These are phyloP conservation scores for Sclerotinia sclerotiorum DNA, from an alignment of 2,329 filamentous ascomycete genomes.

Conservation along the genomic window DNA sequence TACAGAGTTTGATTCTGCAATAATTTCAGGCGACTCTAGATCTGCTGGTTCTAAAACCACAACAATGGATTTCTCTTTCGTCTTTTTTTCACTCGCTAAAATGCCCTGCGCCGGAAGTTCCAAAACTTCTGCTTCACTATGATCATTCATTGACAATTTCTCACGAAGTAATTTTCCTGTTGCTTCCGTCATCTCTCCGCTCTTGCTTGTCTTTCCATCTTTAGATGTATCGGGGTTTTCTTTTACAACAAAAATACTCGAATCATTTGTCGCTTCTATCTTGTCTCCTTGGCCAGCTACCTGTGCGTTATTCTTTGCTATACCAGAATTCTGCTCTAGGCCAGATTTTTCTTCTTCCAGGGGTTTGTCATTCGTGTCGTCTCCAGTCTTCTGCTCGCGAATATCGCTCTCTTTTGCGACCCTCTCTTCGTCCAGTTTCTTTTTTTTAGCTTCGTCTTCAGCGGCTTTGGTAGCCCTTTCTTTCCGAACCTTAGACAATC, in stretches of 20 bases:
- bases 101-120: not conserved
- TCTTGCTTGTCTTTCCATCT: not conserved
- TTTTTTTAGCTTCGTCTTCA: not conserved
- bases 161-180: not conserved
- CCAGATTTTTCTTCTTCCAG: not conserved
- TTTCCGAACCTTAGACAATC: constrained; percentile 25
- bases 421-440: constrained; percentile 36
- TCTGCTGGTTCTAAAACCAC: not conserved
- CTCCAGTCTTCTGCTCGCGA: not conserved
- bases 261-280: not conserved
- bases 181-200: not conserved
- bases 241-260: not conserved
- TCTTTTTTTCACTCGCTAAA: not conserved
- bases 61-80: not conserved
- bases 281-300: not conserved
- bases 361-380: constrained; percentile 47
- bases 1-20: not conserved
- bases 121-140: not conserved
- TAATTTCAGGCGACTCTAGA: not conserved
- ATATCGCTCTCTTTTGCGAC: constrained; percentile 4
- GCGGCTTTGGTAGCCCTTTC: constrained; percentile 9
- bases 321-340: not conserved
- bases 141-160: not conserved
- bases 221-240: not conserved
- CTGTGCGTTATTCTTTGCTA: not conserved